Base-by-base conservation (phyloP, 305 asterid species). In the Fraxinus xanthoxyloides region DNA sequence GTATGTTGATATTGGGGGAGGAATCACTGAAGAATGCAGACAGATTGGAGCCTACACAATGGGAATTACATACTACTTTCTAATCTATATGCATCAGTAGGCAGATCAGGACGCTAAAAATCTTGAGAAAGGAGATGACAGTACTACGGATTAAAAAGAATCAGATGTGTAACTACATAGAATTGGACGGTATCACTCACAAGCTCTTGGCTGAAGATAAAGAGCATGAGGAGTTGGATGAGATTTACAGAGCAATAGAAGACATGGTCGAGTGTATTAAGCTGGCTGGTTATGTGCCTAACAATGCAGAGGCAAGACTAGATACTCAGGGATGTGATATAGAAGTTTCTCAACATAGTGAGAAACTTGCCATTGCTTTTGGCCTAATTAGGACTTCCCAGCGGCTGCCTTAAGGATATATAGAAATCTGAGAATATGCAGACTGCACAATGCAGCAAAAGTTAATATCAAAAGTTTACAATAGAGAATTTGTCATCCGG, bases 291-390 rank as follows among this genome's bases (percentile, higher is more conserved):
- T 88, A 88, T 54, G 85, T 82, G n/a, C 88, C 92, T 0, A 81
- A 84, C 19, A 46, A 8, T 43, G 69, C 56, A 43, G 86, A 74
- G 79, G 90, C 83, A 9, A 86, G 91, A 80, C 48, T 81, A 31
- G 92, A 87, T n/a, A 89, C 86, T 2, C 87, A 78, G 63, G 90
- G 82, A 80, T 83, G 82, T 51, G 90, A 77, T 19, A 87, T 81
- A 51, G 89, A 86, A 77, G 82, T 81, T 77, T 69, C 87, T 81
- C 92, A 88, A 85, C 93, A 90, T 24, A 87, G 92, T 76, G 93
- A 90, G 91, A 89, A 90, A 82, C 40, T 89, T 72, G 91, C 92
- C 19, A 82, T 89, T 48, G 91, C 91, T 73, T 89, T 83, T 40
- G 91, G 89, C 30, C 89, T 89, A 13, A 76, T 90, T 15, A 76